Conservation (phyloP, 495 filamentous ascomycete genomes). For the Penicillium crystallinum region DNA sequence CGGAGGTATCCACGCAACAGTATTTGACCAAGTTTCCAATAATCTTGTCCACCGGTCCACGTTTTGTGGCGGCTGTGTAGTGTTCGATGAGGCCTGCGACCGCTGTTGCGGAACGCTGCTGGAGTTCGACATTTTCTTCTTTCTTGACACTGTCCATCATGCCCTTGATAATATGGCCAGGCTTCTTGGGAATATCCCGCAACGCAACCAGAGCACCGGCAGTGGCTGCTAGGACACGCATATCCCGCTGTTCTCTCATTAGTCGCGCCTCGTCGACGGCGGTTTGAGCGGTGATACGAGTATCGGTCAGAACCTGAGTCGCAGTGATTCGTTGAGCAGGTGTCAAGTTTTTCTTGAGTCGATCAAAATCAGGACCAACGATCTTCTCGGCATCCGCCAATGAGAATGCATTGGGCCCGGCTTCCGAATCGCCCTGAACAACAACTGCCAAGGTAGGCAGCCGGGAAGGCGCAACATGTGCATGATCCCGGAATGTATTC, state of each 20-base stretch:
- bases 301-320: conserved; percentile 66
- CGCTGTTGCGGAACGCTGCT: conserved; percentile 78
- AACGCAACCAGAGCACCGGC: conserved; percentile 86
- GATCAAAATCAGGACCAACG: conserved; percentile 74
- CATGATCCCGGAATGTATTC: conserved; percentile 82
- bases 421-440: conserved; percentile 85
- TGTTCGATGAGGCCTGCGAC: conserved; percentile 80
- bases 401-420: conserved; percentile 87
- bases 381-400: conserved; percentile 81
- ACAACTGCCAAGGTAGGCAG: conserved; percentile 79
- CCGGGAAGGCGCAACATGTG: conserved; percentile 65
- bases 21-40: conserved; percentile 92
- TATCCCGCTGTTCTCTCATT: conserved; percentile 75
- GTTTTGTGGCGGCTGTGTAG: conserved; percentile 69
- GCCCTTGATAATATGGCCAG: conserved; percentile 80
- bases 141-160: conserved; percentile 98
- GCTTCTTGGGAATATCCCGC: conserved; percentile 81
- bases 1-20: conserved; percentile 92
- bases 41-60: conserved; percentile 85
- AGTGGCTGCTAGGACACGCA: conserved; percentile 80
- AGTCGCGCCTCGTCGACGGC: conserved; percentile 73
- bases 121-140: conserved; percentile 87
- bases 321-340: conserved; percentile 80
- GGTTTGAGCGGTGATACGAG: conserved; percentile 58
- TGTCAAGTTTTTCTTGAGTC: conserved; percentile 75